Evolutionary conservation across 257 asterid species (phyloP), one percentile per base, ranked within the genome.

Genomic region (Thymus mandschuricus): DNA sequence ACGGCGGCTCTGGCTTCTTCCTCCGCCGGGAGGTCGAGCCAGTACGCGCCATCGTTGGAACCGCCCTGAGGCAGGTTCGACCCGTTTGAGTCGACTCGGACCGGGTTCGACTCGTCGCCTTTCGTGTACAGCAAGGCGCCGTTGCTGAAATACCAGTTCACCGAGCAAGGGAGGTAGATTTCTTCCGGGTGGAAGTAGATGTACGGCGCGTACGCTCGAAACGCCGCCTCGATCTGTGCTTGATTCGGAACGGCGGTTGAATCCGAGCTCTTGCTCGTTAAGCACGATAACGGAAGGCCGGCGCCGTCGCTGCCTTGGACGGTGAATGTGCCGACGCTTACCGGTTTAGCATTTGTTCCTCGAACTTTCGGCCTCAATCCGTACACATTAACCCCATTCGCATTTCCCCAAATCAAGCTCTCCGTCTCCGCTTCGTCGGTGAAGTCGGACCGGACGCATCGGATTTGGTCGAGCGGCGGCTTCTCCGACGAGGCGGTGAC

Each of bases 1-100:
- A 84, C 82, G 8, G 10, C 60, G n/a, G 74, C 88, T 59, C 50
- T 68, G 8, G 54, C 78, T 2, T 77, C 58, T 6, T 76, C 64
- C 30, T 79, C 86, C 0, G 31, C 51, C 2, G 99, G 97, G 11
- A 94, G 91, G 78, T 91, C 95, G 15, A 91, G 69, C 96, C 97
- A 94, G 59, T 80, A 91, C 0, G 80, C 40, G 9, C 85, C 97
- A 10, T 94, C 97, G 31, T 82, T 86, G 3, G 92, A 66, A 6
- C 95, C 97, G 1, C 81, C 97, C 62, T 83, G 97, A 3, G 99
- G 97, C 6, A 94, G 97, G 79, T 87, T 91, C 13, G 89, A 62
- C 43, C 97, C 99, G 31, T 82, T 46, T 2, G 78, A 72, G 60
- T 82, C 79, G 21, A 94, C 72, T 0, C 75, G 21, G 2, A 56